phyloP scores from a whole-genome alignment of 257 asterid species.

The Rauvolfia tetraphylla region DNA sequence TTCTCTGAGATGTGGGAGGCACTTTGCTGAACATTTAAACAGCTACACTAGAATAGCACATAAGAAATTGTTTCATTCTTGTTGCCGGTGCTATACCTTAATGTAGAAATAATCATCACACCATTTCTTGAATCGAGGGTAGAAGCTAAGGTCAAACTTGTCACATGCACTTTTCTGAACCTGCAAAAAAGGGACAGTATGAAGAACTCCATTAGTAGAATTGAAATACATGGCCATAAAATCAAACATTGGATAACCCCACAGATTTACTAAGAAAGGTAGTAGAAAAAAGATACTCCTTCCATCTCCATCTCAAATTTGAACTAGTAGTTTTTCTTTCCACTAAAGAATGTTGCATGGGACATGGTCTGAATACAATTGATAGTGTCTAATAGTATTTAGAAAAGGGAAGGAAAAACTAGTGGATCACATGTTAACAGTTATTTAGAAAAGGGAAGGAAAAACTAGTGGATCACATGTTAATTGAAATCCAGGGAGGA shows the following conservation, averaged over 20 bases:
- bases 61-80: neutral
- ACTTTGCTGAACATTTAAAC: neutral
- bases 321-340: neutral
- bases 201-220: neutral
- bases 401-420: neutral
- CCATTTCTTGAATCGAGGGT: constrained; percentile 97
- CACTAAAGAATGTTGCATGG: too few relatives aligned
- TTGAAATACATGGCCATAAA: neutral
- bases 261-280: neutral
- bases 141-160: constrained; percentile 78
- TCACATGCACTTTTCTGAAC: constrained; percentile 89
- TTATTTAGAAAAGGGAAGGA: too few relatives aligned
- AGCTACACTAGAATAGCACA: neutral
- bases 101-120: constrained; percentile 96
- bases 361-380: neutral
- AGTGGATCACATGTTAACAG: neutral
- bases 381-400: neutral
- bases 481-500: too few relatives aligned
- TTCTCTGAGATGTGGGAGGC: neutral
- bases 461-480: neutral
- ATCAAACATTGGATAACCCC: neutral
- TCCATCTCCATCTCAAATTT: neutral
- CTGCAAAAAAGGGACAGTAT: constrained; percentile 35
- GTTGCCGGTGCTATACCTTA: constrained; percentile 49
- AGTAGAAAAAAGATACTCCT: neutral